Conservation (phyloP, 2,329 filamentous ascomycete genomes). For the Exophiala mesophila region DNA sequence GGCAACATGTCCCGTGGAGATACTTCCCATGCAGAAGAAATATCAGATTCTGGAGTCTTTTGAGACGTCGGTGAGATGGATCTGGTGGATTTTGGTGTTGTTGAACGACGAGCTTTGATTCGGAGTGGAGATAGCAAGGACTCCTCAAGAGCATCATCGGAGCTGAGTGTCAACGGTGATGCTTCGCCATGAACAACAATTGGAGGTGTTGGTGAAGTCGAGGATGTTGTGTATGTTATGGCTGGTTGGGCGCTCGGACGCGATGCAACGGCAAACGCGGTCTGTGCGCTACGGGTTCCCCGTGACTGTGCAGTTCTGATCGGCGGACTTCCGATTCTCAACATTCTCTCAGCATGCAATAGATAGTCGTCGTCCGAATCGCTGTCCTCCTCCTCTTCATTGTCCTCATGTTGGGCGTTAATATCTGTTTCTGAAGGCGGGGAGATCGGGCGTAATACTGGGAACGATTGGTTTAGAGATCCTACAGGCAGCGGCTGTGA, state of each 20-base stretch:
- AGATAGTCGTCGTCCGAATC: slow-evolving; percentile 8
- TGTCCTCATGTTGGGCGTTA: slow-evolving; percentile 2
- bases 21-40: background rate
- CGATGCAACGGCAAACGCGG: background rate
- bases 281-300: background rate
- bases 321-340: background rate
- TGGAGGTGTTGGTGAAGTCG: too few species aligned
- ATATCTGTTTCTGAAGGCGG: background rate
- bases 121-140: slow-evolving; percentile 16
- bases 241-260: slow-evolving; percentile 11
- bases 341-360: background rate
- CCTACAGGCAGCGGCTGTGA: too few species aligned
- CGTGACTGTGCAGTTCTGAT: background rate
- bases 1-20: background rate
- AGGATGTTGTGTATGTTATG: slow-evolving; percentile 10
- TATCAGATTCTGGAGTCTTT: slow-evolving; percentile 1
- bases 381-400: slow-evolving; percentile 4
- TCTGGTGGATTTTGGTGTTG: slow-evolving; percentile 6
- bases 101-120: slow-evolving; percentile 11
- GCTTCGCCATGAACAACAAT: slow-evolving; percentile 17
- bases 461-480: too few species aligned
- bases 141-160: slow-evolving; percentile 5
- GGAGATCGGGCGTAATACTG: background rate
- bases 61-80: background rate
- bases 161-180: slow-evolving; percentile 6